Base-by-base conservation (phyloP, 805 yeast species). In the Pichia phayaonensis region DNA sequence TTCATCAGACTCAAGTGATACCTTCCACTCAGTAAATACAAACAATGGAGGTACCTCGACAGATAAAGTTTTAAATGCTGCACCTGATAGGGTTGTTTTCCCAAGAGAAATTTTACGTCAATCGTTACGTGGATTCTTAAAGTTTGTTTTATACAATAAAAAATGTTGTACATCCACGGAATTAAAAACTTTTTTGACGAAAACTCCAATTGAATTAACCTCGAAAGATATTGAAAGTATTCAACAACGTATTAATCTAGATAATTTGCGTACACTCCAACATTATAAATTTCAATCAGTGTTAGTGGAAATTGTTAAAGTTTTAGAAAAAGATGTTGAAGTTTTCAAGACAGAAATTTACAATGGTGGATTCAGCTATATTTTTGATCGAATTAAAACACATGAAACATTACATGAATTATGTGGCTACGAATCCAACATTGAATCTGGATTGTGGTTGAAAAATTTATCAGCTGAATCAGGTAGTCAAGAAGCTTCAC, bases 101-200 rank as follows among this genome's bases (percentile, higher is more conserved):
- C 77, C 81, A 2, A 75, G 95, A 27, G 98, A 92, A 63, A 83
- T 81, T 56, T 76, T 88, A 57, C 72, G 98, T 42, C 73, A 89
- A 11, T 79, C 95, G 0, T 71, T 92, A 43, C 72, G 97, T 44
- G 86, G 89, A 0, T 92, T 86, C 59, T 60, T 92, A 45, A 70
- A 75, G 27, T 64, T 73, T 1, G 65, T 90, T 18, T 60, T 77
- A 11, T 69, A 74, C 34, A 76, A 79, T 42, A 73, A 79, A 7
- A 83, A 80, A 44, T 74, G 88, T 0, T 70, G 81, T 1, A 73
- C 75, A 46, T 76, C 82, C 40, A 67, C 71, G 0, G 66, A 72
- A 5, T 71, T 90, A 43, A 62, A 70, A 26, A 72, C 72, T 23
- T 90, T 90, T 60, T 55, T 87, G 3, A 13, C 23, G 2, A 29